phyloP scores from a whole-genome alignment of 352 stramenopile species.

The Phytophthora vignae region DNA sequence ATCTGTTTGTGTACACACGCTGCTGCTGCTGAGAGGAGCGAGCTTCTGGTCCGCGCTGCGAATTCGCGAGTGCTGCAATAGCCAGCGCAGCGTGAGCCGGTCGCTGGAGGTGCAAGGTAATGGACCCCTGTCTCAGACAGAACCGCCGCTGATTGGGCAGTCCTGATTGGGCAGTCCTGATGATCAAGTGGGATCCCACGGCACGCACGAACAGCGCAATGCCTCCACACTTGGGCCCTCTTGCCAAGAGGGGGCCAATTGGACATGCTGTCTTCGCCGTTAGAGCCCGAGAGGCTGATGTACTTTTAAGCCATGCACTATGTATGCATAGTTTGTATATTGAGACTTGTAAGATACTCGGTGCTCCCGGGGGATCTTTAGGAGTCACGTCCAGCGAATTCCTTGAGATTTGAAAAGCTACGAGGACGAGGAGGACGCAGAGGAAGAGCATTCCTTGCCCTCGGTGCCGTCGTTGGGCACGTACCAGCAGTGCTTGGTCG shows the following conservation, averaged over 20 bases:
- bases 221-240: conserved; percentile 2
- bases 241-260: too few species aligned
- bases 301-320: background rate
- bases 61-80: conserved; percentile 26
- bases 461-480: conserved; percentile 48
- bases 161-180: conserved; percentile 13
- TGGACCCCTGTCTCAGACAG: conserved; percentile 22
- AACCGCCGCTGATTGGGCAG: too few species aligned
- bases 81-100: background rate
- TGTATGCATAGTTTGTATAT: background rate
- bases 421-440: background rate
- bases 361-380: background rate
- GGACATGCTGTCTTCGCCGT: background rate
- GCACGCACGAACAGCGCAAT: conserved; percentile 23
- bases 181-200: conserved; percentile 5
- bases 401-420: conserved; percentile 3
- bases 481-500: conserved; percentile 69
- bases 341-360: background rate
- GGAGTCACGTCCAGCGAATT: background rate
- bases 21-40: background rate
- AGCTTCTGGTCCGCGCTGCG: conserved; percentile 12
- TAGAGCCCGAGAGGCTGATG: background rate
- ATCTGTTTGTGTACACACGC: conserved; percentile 2
- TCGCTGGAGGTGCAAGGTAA: background rate
- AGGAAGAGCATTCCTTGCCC: conserved; percentile 25